Base-by-base conservation (phyloP, 495 filamentous ascomycete species). In the Penicillium manginii region DNA sequence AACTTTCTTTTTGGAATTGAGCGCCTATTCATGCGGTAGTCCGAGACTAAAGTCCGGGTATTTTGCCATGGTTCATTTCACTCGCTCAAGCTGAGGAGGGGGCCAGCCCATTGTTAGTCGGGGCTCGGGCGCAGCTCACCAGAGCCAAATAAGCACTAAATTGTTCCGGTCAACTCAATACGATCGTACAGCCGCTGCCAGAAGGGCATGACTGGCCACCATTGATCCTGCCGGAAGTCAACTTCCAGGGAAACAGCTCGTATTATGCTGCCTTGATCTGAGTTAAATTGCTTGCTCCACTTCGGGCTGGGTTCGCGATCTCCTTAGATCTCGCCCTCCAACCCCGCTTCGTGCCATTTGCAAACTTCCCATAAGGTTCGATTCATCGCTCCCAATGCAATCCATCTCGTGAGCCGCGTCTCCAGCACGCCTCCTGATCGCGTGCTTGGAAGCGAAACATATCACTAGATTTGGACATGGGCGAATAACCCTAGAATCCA, bases 261-360 rank as follows among this genome's bases (percentile, higher is more conserved):
- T 47, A 47, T 47, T 52, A 58, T 46, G 35, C 22, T 62, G 52
- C 56, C 59, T 54, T 52, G 51, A 55, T 55, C 39, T 45, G 57
- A 58, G 53, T 57, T 58, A 51, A 55, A 65, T 58, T 58, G 55
- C 55, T 43, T 8, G 58, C 37, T 61, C 62, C 62, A 64, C 58
- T 45, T 33, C 51, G 26, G 15, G 46, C 40, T 55, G 48, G 18
- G 26, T n/a, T 56, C 61, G 23, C 54, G 51, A 64, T 61, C 58
- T 64, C 47, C 39, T 52, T 43, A 49, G 54, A 64, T 61, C 62
- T 58, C 50, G 31, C 50, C 39, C 50, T 29, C 32, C 39, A 15
- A n/a, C 62, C 52, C 58, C 62, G 62, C 54, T 58, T 54, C 31
- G 21, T 47, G 45, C 21, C 18, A 26, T 12, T 22, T 47, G 45